Percentiles rank a stretch among this genome's conserved stretches.
These are phyloP conservation scores for Daphne laureola DNA, from an alignment of 441 rosid genomes.

Conservation along the genomic window DNA sequence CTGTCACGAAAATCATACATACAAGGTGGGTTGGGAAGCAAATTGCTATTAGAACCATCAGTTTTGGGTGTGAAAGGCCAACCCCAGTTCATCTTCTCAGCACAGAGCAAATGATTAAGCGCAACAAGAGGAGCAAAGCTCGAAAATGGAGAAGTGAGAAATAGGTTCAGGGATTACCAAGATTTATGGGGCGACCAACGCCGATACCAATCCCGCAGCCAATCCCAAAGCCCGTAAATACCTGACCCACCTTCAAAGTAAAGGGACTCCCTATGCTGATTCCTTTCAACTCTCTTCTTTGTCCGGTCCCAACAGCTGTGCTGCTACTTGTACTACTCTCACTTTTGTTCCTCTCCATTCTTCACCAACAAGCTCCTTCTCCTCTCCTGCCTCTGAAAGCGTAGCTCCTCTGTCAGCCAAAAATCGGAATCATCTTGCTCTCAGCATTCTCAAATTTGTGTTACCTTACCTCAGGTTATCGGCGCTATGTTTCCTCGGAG, in stretches of 20 bases:
- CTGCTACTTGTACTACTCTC: constrained; percentile 11
- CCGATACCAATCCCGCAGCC: constrained; percentile 97
- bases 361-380: constrained; percentile 14
- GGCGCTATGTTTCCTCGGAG: too few relatives aligned
- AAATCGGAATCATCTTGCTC: too few relatives aligned
- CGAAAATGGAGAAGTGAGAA: background rate
- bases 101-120: background rate
- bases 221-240: constrained; percentile 87
- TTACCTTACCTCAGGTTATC: too few relatives aligned
- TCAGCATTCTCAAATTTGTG: too few relatives aligned
- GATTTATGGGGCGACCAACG: constrained; percentile 65
- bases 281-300: constrained; percentile 36
- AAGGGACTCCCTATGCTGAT: constrained; percentile 66
- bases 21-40: constrained; percentile 18
- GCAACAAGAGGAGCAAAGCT: background rate
- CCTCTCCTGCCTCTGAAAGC: background rate
- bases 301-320: constrained; percentile 27
- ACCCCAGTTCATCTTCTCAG: constrained; percentile 25
- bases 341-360: constrained; percentile 43
- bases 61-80: constrained; percentile 26
- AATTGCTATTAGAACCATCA: constrained; percentile 19
- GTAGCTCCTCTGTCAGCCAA: too few relatives aligned
- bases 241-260: constrained; percentile 79
- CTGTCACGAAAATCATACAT: constrained; percentile 10
- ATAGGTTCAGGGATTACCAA: constrained; percentile 32